phyloP scores from a whole-genome alignment of 2,329 filamentous ascomycete species.

The Aspergillus vadensis region DNA sequence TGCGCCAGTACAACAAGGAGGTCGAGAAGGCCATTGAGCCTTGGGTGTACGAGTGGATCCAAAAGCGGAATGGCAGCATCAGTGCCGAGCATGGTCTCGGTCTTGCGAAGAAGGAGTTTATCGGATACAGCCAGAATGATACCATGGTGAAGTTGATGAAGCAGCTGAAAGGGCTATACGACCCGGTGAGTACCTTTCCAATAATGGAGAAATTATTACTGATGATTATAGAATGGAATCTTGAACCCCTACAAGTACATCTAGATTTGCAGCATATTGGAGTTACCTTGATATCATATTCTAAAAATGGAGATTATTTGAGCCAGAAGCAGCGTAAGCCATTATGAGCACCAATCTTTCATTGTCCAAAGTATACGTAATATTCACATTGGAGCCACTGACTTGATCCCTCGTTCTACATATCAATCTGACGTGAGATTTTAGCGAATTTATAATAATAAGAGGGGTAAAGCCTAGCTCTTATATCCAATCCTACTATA shows the following conservation, averaged over 20 bases:
- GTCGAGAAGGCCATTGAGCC: conserved; percentile 90
- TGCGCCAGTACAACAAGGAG: conserved; percentile 77
- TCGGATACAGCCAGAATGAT: conserved; percentile 87
- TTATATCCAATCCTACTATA: too few relatives aligned
- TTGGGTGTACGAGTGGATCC: conserved; percentile 97
- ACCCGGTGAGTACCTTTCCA: conserved; percentile 68
- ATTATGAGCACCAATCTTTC: too few relatives aligned
- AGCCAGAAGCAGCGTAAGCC: too few relatives aligned
- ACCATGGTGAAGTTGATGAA: conserved; percentile 91
- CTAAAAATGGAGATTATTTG: too few relatives aligned
- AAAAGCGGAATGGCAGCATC: conserved; percentile 84
- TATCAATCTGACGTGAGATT: too few relatives aligned
- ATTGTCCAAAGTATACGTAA: too few relatives aligned
- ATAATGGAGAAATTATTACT: neutral
- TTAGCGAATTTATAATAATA: too few relatives aligned
- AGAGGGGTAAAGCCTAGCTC: too few relatives aligned
- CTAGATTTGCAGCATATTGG: conserved; percentile 21
- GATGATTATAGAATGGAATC: conserved; percentile 74
- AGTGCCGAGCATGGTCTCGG: conserved; percentile 95
- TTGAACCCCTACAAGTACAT: conserved; percentile 99
- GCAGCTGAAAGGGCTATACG: conserved; percentile 90
- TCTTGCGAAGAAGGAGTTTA: conserved; percentile 91
- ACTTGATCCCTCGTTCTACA: too few relatives aligned
- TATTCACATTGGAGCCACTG: too few relatives aligned
- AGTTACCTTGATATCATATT: too few relatives aligned